A percentile compares a stretch with the other conserved stretches of the same genome.
These are phyloP conservation scores for Mycena metata DNA, from an alignment of 768 basidiomycete species.

Conservation along the genomic window DNA sequence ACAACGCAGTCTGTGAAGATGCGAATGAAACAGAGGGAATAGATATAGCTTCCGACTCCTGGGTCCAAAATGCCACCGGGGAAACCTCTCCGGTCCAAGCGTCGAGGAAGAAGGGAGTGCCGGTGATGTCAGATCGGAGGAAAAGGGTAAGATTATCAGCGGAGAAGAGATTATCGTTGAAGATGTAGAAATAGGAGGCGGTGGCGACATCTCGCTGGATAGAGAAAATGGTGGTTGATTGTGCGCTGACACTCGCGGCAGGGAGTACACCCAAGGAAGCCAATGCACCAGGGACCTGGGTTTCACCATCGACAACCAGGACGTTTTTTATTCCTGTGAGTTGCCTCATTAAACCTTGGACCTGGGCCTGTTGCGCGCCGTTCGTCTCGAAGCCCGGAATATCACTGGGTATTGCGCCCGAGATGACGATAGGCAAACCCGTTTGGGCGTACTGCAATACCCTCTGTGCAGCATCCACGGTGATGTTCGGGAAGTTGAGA, in stretches of 20 bases:
- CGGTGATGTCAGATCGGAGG: slow-evolving; percentile 28
- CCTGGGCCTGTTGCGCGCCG: slow-evolving; percentile 26
- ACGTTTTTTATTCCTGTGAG: slow-evolving; percentile 25
- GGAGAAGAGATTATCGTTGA: slow-evolving; percentile 20
- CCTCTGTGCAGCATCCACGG: slow-evolving; percentile 34
- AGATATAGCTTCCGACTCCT: slow-evolving; percentile 26
- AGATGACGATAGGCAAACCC: slow-evolving; percentile 31
- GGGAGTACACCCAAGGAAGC: slow-evolving; percentile 32
- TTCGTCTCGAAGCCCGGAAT: slow-evolving; percentile 34
- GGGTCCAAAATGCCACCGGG: slow-evolving; percentile 31
- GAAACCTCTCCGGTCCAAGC: slow-evolving; percentile 30
- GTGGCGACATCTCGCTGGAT: slow-evolving; percentile 23
- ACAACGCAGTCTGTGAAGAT: slow-evolving; percentile 26
- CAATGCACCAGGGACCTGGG: slow-evolving; percentile 23
- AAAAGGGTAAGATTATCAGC: slow-evolving; percentile 32
- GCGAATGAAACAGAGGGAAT: slow-evolving; percentile 33
- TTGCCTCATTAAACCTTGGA: slow-evolving; percentile 35
- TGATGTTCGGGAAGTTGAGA: slow-evolving; percentile 30
- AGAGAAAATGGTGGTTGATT: slow-evolving; percentile 17
- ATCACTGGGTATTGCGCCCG: slow-evolving; percentile 29
- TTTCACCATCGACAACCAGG: slow-evolving; percentile 23
- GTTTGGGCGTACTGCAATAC: slow-evolving; percentile 31
- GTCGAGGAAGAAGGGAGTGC: slow-evolving; percentile 36
- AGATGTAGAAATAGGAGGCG: slow-evolving; percentile 33
- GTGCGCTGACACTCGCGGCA: slow-evolving; percentile 21